Conservation (phyloP, 148 eudicot genomes). For the Cornus kousa region DNA sequence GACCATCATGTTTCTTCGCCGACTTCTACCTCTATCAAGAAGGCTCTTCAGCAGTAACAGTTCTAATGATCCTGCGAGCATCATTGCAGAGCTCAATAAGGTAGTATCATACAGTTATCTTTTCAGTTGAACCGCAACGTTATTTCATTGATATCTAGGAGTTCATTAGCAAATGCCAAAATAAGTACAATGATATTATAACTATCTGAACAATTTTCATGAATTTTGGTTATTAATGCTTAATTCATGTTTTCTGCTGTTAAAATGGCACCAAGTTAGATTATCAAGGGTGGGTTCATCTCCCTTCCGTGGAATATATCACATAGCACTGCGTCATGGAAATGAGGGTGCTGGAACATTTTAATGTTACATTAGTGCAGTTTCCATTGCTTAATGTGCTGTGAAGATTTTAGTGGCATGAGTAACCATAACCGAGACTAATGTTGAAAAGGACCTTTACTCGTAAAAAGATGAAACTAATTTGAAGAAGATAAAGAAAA, state of each 20-base stretch:
- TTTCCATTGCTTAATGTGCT: neutral
- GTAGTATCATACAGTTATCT: neutral
- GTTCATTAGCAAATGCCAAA: neutral
- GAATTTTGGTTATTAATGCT: neutral
- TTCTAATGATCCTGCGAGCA: slow-evolving; percentile 36
- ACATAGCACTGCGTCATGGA: neutral
- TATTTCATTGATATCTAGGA: neutral
- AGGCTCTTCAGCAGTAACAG: slow-evolving; percentile 37
- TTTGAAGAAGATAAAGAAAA: neutral
- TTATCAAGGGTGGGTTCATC: neutral
- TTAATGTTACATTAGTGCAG: neutral
- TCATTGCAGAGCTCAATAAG: slow-evolving; percentile 79
- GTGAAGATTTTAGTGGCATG: neutral
- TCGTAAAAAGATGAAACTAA: no score
- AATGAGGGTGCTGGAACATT: neutral
- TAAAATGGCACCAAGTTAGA: neutral
- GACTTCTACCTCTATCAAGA: slow-evolving; percentile 32
- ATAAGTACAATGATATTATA: neutral
- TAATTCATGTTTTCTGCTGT: neutral
- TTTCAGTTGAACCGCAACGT: neutral
- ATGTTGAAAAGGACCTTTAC: neutral
- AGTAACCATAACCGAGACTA: neutral
- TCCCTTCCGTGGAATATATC: neutral
- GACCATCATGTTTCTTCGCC: slow-evolving; percentile 50
- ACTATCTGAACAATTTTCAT: neutral